Evolutionary conservation across 2,329 filamentous ascomycete genomes (phyloP).

Genomic region (Ilyonectria sp.): DNA sequence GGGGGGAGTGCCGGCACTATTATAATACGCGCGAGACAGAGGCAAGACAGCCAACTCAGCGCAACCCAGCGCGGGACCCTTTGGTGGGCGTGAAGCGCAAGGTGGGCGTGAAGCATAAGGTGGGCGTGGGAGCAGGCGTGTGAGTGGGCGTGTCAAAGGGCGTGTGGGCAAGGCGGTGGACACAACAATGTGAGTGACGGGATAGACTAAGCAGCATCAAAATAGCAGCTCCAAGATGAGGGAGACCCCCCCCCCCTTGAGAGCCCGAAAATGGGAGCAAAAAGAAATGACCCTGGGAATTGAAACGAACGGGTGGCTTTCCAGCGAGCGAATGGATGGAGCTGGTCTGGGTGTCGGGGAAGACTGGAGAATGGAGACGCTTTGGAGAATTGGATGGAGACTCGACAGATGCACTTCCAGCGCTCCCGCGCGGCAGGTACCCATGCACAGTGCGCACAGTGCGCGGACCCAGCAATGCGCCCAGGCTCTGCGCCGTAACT

Average conservation of each 20-base stretch:
- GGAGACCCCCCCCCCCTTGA: slow-evolving; percentile 18
- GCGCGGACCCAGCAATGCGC: slow-evolving; percentile 18
- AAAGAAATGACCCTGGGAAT: slow-evolving; percentile 39
- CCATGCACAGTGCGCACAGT: slow-evolving; percentile 29
- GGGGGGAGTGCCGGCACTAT: slow-evolving; percentile 34
- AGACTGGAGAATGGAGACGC: slow-evolving; percentile 22
- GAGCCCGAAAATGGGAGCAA: slow-evolving; percentile 21
- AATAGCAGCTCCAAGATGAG: slow-evolving; percentile 32
- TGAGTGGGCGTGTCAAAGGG: slow-evolving; percentile 17
- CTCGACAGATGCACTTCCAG: slow-evolving; percentile 21
- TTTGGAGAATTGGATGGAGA: slow-evolving; percentile 12
- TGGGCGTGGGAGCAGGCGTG: slow-evolving; percentile 14
- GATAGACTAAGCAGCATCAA: slow-evolving; percentile 31
- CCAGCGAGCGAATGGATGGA: slow-evolving; percentile 21
- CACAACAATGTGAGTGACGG: slow-evolving; percentile 17
- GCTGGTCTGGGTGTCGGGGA: slow-evolving; percentile 11
- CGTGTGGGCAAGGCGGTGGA: slow-evolving; percentile 23
- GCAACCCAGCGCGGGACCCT: slow-evolving; percentile 28
- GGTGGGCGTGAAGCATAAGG: slow-evolving; percentile 8
- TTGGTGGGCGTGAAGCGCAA: slow-evolving; percentile 22
- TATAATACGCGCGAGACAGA: slow-evolving; percentile 36
- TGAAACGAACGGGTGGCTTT: slow-evolving; percentile 45
- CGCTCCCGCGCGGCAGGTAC: slow-evolving; percentile 22
- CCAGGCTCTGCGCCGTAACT: slow-evolving; percentile 6
- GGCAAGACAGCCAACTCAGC: slow-evolving; percentile 40